Percentiles rank a stretch among this genome's conserved stretches.
Conservation (phyloP, 2,329 filamentous ascomycete genomes). For the Botryotinia globosa region DNA sequence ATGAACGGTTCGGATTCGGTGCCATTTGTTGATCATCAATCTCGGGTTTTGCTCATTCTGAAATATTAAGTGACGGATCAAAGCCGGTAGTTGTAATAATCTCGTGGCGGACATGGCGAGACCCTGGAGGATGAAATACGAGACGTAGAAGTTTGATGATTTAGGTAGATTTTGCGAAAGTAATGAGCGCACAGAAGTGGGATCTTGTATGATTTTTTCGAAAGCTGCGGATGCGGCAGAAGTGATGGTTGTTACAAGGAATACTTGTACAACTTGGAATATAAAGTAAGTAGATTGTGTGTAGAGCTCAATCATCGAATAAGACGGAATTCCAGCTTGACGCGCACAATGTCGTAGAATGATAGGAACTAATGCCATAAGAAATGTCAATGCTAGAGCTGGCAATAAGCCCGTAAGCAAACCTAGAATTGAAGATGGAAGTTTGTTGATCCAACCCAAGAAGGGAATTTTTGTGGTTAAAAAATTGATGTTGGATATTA, state of each 20-base stretch:
- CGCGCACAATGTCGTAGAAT: conserved; percentile 61
- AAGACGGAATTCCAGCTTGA: conserved; percentile 55
- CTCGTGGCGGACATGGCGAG: conserved; percentile 59
- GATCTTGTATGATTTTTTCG: conserved; percentile 49
- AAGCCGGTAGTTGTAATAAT: conserved; percentile 56
- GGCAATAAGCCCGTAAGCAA: conserved; percentile 63
- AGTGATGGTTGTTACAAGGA: conserved; percentile 63
- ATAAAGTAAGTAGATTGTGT: conserved; percentile 64
- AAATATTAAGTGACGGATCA: conserved; percentile 56
- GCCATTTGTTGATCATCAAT: conserved; percentile 57
- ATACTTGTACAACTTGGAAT: conserved; percentile 64
- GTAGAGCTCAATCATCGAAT: conserved; percentile 58
- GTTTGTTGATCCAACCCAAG: conserved; percentile 54
- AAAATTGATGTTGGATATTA: conserved; percentile 61
- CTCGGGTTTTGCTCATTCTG: conserved; percentile 60
- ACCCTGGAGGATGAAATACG: conserved; percentile 66
- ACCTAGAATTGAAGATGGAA: conserved; percentile 55
- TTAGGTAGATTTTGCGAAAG: conserved; percentile 57
- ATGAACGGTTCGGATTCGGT: conserved; percentile 49
- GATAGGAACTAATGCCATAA: conserved; percentile 60
- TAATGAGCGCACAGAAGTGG: conserved; percentile 47
- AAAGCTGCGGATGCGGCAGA: conserved; percentile 58
- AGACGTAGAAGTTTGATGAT: conserved; percentile 66
- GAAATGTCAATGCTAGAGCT: conserved; percentile 54
- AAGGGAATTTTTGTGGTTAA: conserved; percentile 52